phyloP scores from a whole-genome alignment of 345 rosid genomes.

The Crucihimalaya himalaica region DNA sequence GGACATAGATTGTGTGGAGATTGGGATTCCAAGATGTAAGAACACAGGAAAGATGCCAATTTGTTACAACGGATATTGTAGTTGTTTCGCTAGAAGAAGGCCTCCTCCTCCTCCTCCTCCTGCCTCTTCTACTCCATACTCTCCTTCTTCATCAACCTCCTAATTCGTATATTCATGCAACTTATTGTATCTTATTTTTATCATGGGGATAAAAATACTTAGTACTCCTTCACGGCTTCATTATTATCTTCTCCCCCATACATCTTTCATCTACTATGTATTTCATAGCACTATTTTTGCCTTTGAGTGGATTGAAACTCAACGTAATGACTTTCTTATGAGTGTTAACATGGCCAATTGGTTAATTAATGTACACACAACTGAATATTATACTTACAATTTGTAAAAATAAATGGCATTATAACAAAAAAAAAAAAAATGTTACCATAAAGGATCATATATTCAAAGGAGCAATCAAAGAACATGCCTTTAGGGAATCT shows the following conservation, averaged over 20 bases:
- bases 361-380: neutral
- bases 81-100: neutral
- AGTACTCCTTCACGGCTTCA: neutral
- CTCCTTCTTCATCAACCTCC: neutral
- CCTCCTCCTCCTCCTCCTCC: neutral
- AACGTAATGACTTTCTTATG: too few relatives aligned
- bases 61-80: constrained; percentile 21
- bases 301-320: neutral
- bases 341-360: neutral
- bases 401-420: neutral
- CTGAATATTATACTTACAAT: neutral
- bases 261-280: neutral
- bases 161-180: neutral
- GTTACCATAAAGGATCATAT: neutral
- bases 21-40: constrained; percentile 31
- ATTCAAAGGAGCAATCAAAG: neutral
- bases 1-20: constrained; percentile 22
- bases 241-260: neutral
- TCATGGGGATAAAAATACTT: neutral
- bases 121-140: neutral
- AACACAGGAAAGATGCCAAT: constrained; percentile 16
- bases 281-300: neutral
- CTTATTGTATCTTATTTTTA: neutral
- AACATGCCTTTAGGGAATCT: constrained; percentile 25
- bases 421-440: neutral